These are phyloP conservation scores for Coleophoma cylindrospora DNA, from an alignment of 2,329 filamentous ascomycete genomes.

Conservation along the genomic window DNA sequence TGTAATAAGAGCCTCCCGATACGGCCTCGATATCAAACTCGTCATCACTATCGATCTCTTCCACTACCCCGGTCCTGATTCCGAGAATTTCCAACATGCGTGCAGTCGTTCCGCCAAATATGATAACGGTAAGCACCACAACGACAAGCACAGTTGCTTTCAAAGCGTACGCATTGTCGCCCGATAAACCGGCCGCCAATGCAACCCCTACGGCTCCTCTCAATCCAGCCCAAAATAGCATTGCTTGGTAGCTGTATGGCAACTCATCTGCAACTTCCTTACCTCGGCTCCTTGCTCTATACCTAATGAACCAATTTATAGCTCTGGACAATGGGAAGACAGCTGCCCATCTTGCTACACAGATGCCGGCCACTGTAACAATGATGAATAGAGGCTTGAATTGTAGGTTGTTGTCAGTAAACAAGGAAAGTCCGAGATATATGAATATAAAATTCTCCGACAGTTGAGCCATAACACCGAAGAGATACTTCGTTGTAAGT, in stretches of 20 bases:
- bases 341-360: constrained; percentile 84
- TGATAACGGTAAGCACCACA: constrained; percentile 95
- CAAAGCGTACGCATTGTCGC: constrained; percentile 75
- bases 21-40: constrained; percentile 82
- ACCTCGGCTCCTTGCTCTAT: constrained; percentile 73
- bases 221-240: constrained; percentile 99
- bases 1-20: constrained; percentile 53
- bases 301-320: constrained; percentile 91
- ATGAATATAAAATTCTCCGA: constrained; percentile 99
- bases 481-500: constrained; percentile 95
- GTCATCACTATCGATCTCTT: constrained; percentile 95
- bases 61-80: constrained; percentile 93
- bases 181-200: constrained; percentile 80
- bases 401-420: constrained; percentile 81
- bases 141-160: constrained; percentile 96
- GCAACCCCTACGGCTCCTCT: constrained; percentile 95
- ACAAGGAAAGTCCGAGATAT: constrained; percentile 89
- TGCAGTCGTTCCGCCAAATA: constrained; percentile 95
- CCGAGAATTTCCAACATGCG: constrained; percentile 96
- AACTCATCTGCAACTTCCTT: constrained; percentile 79
- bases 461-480: constrained; percentile 88
- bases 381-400: constrained; percentile 96
- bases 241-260: constrained; percentile 94
- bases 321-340: constrained; percentile 87
- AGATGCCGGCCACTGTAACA: constrained; percentile 86